Evolutionary conservation across 495 filamentous ascomycete genomes (phyloP), one percentile per base, ranked within the genome.

Genomic region (Astrothelium macrocarpum): DNA sequence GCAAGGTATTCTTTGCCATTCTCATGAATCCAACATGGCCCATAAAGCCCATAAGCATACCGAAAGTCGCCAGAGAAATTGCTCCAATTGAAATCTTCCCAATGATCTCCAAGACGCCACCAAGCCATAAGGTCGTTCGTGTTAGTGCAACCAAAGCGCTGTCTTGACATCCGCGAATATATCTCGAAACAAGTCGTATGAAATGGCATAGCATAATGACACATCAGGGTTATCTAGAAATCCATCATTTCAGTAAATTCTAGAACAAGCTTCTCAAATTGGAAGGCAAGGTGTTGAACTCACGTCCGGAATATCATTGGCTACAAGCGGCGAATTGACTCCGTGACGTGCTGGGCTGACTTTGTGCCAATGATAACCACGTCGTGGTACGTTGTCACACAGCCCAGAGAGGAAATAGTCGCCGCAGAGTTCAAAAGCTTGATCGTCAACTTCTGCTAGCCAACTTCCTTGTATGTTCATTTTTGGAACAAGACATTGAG

Each of bases 161-260:
- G 3, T 53, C 65, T 65, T 28, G 71, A 72, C 32, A 71, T 64
- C 2, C 66, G 67, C 14, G 58, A 67, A 53, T 71, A 75, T 18
- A 74, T 72, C 42, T 76, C 74, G 42, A 77, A 73, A 62, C 74
- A 75, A 60, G 71, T 70, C 1, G 75, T 73, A 59, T 77, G 73
- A 43, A 77, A 74, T 0, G 74, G 75, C 70, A 75, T 66, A 7
- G 67, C 68, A n/a, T n/a, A n/a, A n/a, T n/a, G n/a, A n/a, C n/a
- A n/a, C n/a, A n/a, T n/a, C n/a, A n/a, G n/a, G n/a, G n/a, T n/a
- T n/a, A n/a, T 16, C 36, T 39, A 39, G 16, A 5, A 39, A 5
- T 16, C 7, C 36, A 39, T 7, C 7, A 39, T 39, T 7, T 39
- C 36, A 39, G 36, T 39, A 39, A 5, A 16, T 39, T 16, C 36